Base-by-base conservation (phyloP, 768 basidiomycete species). In the Boletus fagicola region DNA sequence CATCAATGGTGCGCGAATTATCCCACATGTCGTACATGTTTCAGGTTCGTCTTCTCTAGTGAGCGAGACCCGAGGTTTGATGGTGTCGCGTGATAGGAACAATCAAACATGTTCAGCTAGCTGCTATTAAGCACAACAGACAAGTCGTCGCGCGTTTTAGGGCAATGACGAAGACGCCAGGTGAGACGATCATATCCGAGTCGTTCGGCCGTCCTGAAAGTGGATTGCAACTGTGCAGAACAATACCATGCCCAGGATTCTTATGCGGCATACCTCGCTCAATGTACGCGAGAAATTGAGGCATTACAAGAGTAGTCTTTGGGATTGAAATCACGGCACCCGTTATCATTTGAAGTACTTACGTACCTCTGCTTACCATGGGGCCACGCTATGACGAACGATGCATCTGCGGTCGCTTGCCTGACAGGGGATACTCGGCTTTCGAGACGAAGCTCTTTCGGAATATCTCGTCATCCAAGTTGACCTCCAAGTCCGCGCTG, bases 51-150 rank as follows among this genome's bases (percentile, higher is more conserved):
- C 39, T 20, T 24, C 7, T 53, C 42, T n/a, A 47, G 10, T 31
- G 20, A 51, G n/a, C 24, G 30, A 22, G 42, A 26, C n/a, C 13
- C 33, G 11, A 38, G 35, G 18, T 33, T 30, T 13, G 16, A 49
- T 40, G 4, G 38, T 10, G n/a, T 38, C 15, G 11, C 3, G 35
- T 40, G 35, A 48, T 58, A 94, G 93, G 94, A 0, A 95, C 92
- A 0, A 89, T 95, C 55, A 92, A 88, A 70, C 92, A 95, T 48
- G 83, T 83, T 0, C 92, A 94, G 64, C 71, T 89, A 0, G 86
- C 88, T 6, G 88, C 90, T 1, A 87, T 92, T 40, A 74, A 80
- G 33, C 84, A 92, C 62, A 90, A 93, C 65, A 76, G 87, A 31
- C 79, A 83, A 50, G 78, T 89, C 6, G 78, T 93, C 33, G 90